Evolutionary conservation across 2,329 filamentous ascomycete genomes (phyloP), one percentile per base, ranked within the genome.

Genomic region (Verticillium nubilum): DNA sequence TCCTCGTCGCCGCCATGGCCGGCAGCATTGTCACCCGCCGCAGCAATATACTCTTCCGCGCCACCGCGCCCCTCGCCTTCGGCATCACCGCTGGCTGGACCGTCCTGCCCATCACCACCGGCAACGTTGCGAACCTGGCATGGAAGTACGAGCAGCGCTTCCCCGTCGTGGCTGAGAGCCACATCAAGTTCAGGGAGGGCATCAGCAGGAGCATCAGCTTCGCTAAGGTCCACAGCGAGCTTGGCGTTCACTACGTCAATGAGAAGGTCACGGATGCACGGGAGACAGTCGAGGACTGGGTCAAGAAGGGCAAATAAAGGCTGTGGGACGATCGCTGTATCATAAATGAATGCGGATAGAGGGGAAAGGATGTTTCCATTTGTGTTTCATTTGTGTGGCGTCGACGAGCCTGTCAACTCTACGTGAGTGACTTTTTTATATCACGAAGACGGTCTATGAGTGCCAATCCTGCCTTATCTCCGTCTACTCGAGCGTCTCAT

Each of bases 121-220:
- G 86, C 73, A 99, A 99, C 75, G 86, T 96, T 28, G 87, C 88
- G 52, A 88, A 94, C 70, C 79, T 98, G 71, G 78, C 89, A 53
- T 99, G 95, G 95, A 87, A 86, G 72, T 99, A 95, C 74, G 95
- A 99, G 86, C 85, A 96, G 82, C 86, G 84, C 69, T 90, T 93
- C 71, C 95, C 95, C 4, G 89, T 83, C 19, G 73, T 99, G 58
- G 89, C 92, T 19, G 88, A 97, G 67, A 85, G 90, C 60, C 95
- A 99, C 77, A 67, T 94, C 62, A 79, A 83, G 69, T 79, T 90
- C 57, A 86, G 88, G 62, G 86, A 91, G 68, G 81, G 86, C 53
- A 80, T 93, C 62, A 79, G 85, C 72, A 82, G 87, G 71, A 87
- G 89, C 60, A 86, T 87, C 78, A 80, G 85, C 73, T 91, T 91